phyloP scores from a whole-genome alignment of 495 filamentous ascomycete genomes.

The Penicillium soppii region DNA sequence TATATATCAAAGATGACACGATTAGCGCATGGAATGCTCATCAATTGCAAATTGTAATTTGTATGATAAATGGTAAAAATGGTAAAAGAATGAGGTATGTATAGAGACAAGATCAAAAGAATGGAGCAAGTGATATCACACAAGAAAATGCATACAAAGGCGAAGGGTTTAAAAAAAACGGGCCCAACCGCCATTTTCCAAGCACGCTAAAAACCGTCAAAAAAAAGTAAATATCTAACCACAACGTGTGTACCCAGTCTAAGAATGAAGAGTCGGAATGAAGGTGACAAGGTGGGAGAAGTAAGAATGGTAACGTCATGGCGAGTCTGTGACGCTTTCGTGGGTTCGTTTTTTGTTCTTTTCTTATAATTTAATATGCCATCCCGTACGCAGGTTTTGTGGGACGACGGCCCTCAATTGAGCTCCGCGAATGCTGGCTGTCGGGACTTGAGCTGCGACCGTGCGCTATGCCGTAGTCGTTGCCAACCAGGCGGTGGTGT shows the following conservation, averaged over 20 bases:
- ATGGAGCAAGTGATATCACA: conserved; percentile 7
- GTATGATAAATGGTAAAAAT: conserved; percentile 6
- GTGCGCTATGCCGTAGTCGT: conserved; percentile 38
- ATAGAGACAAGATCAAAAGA: conserved; percentile 5
- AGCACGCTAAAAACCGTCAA: conserved; percentile 13
- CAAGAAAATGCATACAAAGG: conserved; percentile 8
- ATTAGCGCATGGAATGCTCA: background rate
- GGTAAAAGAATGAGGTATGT: conserved; percentile 11
- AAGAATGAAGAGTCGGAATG: conserved; percentile 9
- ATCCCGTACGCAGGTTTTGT: conserved; percentile 43
- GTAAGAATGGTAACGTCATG: conserved; percentile 2
- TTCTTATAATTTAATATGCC: conserved; percentile 28
- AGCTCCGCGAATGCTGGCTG: conserved; percentile 28
- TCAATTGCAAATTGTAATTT: conserved; percentile 7
- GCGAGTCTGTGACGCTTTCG: conserved; percentile 1
- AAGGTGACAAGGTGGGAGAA: conserved; percentile 6
- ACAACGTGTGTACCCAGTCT: conserved; percentile 3
- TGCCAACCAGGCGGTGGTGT: conserved; percentile 36
- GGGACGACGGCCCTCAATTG: conserved; percentile 37
- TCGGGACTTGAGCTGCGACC: conserved; percentile 39
- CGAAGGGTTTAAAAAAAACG: background rate
- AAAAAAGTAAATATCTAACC: conserved; percentile 5
- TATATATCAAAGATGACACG: too few relatives aligned
- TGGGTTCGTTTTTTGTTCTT: conserved; percentile 1
- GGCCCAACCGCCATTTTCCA: conserved; percentile 9